A percentile compares a stretch with the other conserved stretches of the same genome.
Conservation (phyloP, 805 yeast genomes). For the Monosporozyma siamensis region DNA sequence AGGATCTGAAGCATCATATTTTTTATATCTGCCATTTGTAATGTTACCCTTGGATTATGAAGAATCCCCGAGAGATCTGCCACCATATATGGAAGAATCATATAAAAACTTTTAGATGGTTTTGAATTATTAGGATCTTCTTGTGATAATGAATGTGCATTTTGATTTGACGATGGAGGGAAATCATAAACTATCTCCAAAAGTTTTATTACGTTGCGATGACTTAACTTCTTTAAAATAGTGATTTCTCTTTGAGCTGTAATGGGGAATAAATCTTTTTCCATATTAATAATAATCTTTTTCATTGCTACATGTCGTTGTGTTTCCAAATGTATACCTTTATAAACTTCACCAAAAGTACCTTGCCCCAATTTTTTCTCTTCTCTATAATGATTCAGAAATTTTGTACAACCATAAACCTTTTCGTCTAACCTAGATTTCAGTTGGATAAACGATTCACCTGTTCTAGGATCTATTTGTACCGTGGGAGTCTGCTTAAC, state of each 20-base stretch:
- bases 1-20: constrained; percentile 73
- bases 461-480: constrained; percentile 19
- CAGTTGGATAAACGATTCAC: constrained; percentile 22
- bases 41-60: constrained; percentile 60
- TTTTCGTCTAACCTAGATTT: constrained; percentile 19
- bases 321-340: constrained; percentile 47
- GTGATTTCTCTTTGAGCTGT: constrained; percentile 91
- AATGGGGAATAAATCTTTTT: constrained; percentile 64
- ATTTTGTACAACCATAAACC: constrained; percentile 28
- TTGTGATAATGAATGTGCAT: neutral
- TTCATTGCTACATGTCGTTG: constrained; percentile 75
- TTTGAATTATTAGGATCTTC: constrained; percentile 1
- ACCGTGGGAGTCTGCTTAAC: constrained; percentile 28
- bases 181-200: constrained; percentile 66
- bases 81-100: constrained; percentile 89
- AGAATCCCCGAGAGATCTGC: constrained; percentile 85
- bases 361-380: constrained; percentile 64
- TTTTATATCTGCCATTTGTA: constrained; percentile 65
- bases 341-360: constrained; percentile 83
- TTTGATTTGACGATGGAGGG: constrained; percentile 19
- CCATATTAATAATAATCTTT: constrained; percentile 52
- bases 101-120: constrained; percentile 44
- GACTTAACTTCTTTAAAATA: constrained; percentile 60
- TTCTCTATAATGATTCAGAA: constrained; percentile 24
- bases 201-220: constrained; percentile 65